Percentiles rank a stretch among this genome's conserved stretches.
These are phyloP conservation scores for Fusarium euwallaceae DNA, from an alignment of 2,329 filamentous ascomycete species.

Conservation along the genomic window DNA sequence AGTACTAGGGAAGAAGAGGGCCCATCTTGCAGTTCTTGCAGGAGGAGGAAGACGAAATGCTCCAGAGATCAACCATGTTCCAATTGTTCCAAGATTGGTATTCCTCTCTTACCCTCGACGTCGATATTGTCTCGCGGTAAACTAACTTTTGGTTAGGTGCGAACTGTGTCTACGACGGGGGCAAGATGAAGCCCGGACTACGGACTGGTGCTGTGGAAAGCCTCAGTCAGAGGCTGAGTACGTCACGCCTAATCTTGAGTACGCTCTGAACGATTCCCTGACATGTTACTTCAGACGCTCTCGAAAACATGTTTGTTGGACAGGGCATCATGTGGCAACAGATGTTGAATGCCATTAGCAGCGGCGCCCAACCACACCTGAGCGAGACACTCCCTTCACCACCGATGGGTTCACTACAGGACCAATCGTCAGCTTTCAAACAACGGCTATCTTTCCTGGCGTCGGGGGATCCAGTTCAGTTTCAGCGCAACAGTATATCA, in stretches of 20 bases:
- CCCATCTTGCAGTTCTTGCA: slow-evolving; percentile 6
- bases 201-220: slow-evolving; percentile 52
- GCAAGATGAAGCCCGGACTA: slow-evolving; percentile 50
- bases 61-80: slow-evolving; percentile 9
- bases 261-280: background rate
- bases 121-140: too few relatives aligned
- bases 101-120: background rate
- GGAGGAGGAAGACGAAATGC: slow-evolving; percentile 7
- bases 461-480: background rate
- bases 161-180: slow-evolving; percentile 53
- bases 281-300: slow-evolving; percentile 15
- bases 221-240: slow-evolving; percentile 50
- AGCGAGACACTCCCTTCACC: background rate
- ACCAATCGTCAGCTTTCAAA: slow-evolving; percentile 16
- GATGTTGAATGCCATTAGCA: slow-evolving; percentile 34
- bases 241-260: slow-evolving; percentile 4
- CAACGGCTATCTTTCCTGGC: background rate
- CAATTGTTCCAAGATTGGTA: slow-evolving; percentile 3
- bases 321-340: slow-evolving; percentile 54
- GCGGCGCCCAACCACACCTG: background rate
- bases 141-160: slow-evolving; percentile 20
- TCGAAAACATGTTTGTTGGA: slow-evolving; percentile 56
- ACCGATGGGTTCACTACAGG: slow-evolving; percentile 3
- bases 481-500: background rate
- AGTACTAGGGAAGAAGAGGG: background rate